Evolutionary conservation across 257 asterid genomes (phyloP).

Genomic region (Linderniella brevidens): DNA sequence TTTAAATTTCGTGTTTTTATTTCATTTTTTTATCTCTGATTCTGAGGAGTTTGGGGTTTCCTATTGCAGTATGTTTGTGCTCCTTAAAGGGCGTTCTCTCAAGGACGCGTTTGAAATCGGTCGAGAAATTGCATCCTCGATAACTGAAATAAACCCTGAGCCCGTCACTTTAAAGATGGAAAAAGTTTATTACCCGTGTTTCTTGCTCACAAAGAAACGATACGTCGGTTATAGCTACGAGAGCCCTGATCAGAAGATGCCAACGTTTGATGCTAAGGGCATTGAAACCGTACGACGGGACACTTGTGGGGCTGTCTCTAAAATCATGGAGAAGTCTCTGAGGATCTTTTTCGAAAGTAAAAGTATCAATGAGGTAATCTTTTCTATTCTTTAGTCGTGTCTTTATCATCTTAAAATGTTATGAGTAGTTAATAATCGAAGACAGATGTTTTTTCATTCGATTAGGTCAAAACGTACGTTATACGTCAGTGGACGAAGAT

Average conservation of each 20-base stretch:
- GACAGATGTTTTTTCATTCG: too few relatives aligned
- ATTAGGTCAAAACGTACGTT: conserved; percentile 54
- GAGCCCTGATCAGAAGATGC: conserved; percentile 60
- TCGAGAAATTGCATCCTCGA: conserved; percentile 71
- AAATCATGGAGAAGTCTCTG: conserved; percentile 75
- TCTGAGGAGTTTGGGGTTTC: neutral
- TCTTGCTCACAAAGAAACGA: conserved; percentile 91
- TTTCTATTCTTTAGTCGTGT: conserved; percentile 1
- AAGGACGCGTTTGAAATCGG: conserved; percentile 73
- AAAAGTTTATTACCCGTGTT: conserved; percentile 83
- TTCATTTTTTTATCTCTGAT: neutral
- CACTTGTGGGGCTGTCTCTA: conserved; percentile 86
- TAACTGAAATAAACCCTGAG: conserved; percentile 67
- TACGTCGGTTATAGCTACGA: conserved; percentile 94
- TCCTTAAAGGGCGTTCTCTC: conserved; percentile 72
- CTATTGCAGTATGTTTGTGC: conserved; percentile 79
- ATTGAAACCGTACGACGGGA: conserved; percentile 92
- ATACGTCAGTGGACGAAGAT: conserved; percentile 84
- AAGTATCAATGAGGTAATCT: conserved; percentile 43
- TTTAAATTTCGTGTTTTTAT: neutral
- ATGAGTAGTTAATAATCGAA: too few relatives aligned
- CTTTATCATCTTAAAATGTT: too few relatives aligned
- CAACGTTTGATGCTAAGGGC: conserved; percentile 91
- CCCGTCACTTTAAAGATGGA: conserved; percentile 89
- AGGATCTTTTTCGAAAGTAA: conserved; percentile 63